phyloP scores from a whole-genome alignment of 495 filamentous ascomycete species.

The Penicillium chermesinum region DNA sequence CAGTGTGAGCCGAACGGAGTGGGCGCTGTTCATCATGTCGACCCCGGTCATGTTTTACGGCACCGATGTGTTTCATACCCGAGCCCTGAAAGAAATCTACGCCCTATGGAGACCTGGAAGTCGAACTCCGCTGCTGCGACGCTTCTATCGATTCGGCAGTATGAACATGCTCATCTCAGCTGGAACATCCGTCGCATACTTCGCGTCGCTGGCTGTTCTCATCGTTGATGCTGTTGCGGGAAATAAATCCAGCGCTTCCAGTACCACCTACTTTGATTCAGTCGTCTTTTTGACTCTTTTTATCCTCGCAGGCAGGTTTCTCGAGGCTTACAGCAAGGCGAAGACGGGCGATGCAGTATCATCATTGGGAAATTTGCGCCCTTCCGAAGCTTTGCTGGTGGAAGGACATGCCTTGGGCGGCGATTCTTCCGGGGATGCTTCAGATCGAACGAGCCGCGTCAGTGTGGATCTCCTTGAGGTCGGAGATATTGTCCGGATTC shows the following conservation, averaged over 20 bases:
- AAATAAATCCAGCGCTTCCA: slow-evolving; percentile 34
- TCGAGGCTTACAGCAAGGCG: slow-evolving; percentile 91
- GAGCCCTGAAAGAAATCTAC: slow-evolving; percentile 73
- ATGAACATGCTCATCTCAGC: slow-evolving; percentile 94
- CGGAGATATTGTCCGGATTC: slow-evolving; percentile 72
- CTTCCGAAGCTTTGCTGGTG: slow-evolving; percentile 71
- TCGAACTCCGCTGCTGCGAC: slow-evolving; percentile 62
- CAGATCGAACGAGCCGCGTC: slow-evolving; percentile 39
- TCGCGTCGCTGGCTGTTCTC: slow-evolving; percentile 75
- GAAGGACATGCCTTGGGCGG: slow-evolving; percentile 13
- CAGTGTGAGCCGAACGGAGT: slow-evolving; percentile 70
- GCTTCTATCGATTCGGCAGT: slow-evolving; percentile 90
- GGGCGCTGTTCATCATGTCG: slow-evolving; percentile 78
- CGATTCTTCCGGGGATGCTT: slow-evolving; percentile 5
- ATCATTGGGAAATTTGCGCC: slow-evolving; percentile 70
- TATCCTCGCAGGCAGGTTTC: slow-evolving; percentile 70
- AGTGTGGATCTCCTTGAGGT: slow-evolving; percentile 74
- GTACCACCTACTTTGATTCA: slow-evolving; percentile 83
- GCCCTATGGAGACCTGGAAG: slow-evolving; percentile 79
- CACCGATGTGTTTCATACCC: slow-evolving; percentile 78
- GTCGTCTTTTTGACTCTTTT: slow-evolving; percentile 94
- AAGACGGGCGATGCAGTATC: slow-evolving; percentile 86
- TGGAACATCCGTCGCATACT: slow-evolving; percentile 84
- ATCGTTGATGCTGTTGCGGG: slow-evolving; percentile 57
- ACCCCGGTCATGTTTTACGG: slow-evolving; percentile 88